Evolutionary conservation across 2,329 filamentous ascomycete species (phyloP).

Genomic region (Blastomyces silverae): DNA sequence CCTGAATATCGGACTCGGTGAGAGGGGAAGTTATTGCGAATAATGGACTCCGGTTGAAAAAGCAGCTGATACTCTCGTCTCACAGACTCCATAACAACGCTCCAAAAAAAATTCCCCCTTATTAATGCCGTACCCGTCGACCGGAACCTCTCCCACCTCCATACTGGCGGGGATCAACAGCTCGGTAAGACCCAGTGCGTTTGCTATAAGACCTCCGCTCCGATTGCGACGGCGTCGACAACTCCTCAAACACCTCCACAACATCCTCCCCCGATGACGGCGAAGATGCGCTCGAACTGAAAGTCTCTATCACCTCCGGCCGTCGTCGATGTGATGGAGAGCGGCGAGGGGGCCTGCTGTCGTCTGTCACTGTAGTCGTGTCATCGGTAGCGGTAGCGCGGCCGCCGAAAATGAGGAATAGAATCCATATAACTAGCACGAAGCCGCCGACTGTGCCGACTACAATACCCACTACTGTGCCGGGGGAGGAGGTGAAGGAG

Average conservation of each 20-base stretch:
- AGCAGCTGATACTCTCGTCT: background rate
- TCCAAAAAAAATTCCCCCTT: background rate
- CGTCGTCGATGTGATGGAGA: slow-evolving; percentile 27
- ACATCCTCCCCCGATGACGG: slow-evolving; percentile 41
- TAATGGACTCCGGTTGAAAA: background rate
- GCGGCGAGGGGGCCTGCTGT: slow-evolving; percentile 9
- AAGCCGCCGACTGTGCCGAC: slow-evolving; percentile 46
- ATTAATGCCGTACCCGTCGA: slow-evolving; percentile 23
- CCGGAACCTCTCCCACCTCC: slow-evolving; percentile 29
- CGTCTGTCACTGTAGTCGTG: slow-evolving; percentile 13
- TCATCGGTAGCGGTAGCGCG: slow-evolving; percentile 28
- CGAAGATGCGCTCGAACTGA: slow-evolving; percentile 36
- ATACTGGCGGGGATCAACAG: slow-evolving; percentile 41
- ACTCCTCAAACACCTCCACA: slow-evolving; percentile 55
- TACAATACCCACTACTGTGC: slow-evolving; percentile 54
- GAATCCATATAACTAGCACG: slow-evolving; percentile 48
- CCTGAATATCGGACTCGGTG: background rate
- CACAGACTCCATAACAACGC: background rate
- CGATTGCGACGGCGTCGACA: slow-evolving; percentile 32
- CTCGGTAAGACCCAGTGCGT: slow-evolving; percentile 44
- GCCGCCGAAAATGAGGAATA: slow-evolving; percentile 47
- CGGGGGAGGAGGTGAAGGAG: slow-evolving; percentile 48
- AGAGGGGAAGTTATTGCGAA: background rate
- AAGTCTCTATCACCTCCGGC: slow-evolving; percentile 33
- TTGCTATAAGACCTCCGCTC: slow-evolving; percentile 34